Base-by-base conservation (phyloP, 257 asterid genomes). In the Knoxia roxburghii region DNA sequence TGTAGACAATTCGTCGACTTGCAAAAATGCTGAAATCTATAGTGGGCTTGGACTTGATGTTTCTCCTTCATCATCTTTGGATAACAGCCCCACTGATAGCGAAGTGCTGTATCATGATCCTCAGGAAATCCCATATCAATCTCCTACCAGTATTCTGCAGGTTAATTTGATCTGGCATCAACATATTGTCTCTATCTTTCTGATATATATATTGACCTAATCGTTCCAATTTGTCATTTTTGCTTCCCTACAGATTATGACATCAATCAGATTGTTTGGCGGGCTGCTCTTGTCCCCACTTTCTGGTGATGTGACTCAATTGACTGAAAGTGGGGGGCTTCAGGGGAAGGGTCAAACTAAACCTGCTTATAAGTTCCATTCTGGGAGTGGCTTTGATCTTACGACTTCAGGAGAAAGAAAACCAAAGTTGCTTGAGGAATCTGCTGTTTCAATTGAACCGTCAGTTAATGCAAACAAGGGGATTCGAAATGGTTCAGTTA, bases 111-210 rank as follows among this genome's bases (percentile, higher is more conserved):
- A 64, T 73, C 82, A 68, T 73, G 83, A 78, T 51, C 74, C 43
- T 69, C 72, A 52, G 73, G 78, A 78, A 73, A 77, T 61, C 64
- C 83, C 91, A 9, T 85, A 86, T 65, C 85, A 82, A 70, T 95
- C 99, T 61, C 98, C 96, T 33, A 84, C 89, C 41, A 91, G 95
- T 76, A 95, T 95, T 80, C 93, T 95, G 71, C 86, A 87, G 97
- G 99, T 95, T 82, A 75, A 66, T 64, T 53, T 67, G 76, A 66
- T 70, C 64, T 75, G 80, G 68, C 56, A 58, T 59, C 27, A 27
- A 6, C n/a, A 51, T 62, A 62, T 15, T 14, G 12, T 72, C 74
- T 59, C 48, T 46, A 30, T 53, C 49, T 58, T 65, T 41, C 69
- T 35, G 6, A 54, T 37, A 33, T 55, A 23, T 57, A 43, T 40